Base-by-base conservation (phyloP, 2,329 filamentous ascomycete genomes). In the Beauveria rudraprayagi region DNA sequence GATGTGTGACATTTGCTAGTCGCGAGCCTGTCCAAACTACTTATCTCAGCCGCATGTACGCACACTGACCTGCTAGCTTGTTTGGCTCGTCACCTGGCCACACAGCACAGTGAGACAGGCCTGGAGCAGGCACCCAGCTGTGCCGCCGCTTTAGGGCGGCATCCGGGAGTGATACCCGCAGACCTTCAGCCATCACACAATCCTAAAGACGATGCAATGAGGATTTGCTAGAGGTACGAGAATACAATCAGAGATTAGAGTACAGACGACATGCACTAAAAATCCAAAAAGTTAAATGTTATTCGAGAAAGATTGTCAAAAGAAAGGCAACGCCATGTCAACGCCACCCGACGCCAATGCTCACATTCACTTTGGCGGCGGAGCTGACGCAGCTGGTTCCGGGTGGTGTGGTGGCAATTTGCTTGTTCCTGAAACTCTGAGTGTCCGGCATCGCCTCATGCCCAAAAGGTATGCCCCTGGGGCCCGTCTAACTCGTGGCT, bases 151-250 rank as follows among this genome's bases (percentile, higher is more conserved):
- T 51, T 58, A 58, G 24, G 14, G 2, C 2, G 28, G 19, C 3
- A 34, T 17, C 24, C 56, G 56, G 56, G 56, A 58, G 46, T 11
- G 22, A 34, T 58, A 58, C 56, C 56, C 56, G 47, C 34, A 40
- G 22, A 10, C 14, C 28, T 10, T 9, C 24, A 14, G 48, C 26
- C 48, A 51, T 6, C 30, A 14, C 30, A 37, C 34, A 14, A 14
- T 37, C 19, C 22, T 1, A 34, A 19, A 22, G 48, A 37, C 17
- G 5, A 52, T 37, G 30, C n/a, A 5, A 22, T 7, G 28, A 16
- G n/a, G 10, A 52, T 52, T n/a, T 3, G 5, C 10, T 48, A 47
- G 5, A 37, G 6, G 17, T n/a, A 37, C 34, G 34, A 37, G 14
- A 37, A 37, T 16, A 3, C 34, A 16, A 37, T 37, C 11, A 37